Conservation (phyloP, 352 stramenopile species). For the Phytophthora foliorum region DNA sequence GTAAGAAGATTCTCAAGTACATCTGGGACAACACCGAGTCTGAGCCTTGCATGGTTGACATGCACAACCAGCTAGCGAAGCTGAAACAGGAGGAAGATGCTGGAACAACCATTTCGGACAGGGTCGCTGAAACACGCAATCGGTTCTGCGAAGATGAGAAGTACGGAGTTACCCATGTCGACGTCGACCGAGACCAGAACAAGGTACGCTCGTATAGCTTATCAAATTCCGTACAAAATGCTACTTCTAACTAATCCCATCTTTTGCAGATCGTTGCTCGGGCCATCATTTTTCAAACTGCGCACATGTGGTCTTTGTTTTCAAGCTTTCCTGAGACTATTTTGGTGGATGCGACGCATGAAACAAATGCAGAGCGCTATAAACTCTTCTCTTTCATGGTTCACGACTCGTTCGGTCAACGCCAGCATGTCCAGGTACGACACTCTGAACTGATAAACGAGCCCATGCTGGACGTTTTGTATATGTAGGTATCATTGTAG, state of each 20-base stretch:
- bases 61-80: slow-evolving; percentile 4
- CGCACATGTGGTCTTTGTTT: too few relatives aligned
- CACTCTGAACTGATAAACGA: neutral
- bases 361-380: neutral
- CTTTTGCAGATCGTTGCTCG: neutral
- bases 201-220: too few relatives aligned
- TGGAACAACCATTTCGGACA: neutral
- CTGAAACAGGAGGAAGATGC: neutral
- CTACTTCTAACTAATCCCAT: too few relatives aligned
- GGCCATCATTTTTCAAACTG: too few relatives aligned
- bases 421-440: neutral
- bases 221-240: too few relatives aligned
- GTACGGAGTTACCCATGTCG: neutral
- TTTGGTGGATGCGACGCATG: neutral
- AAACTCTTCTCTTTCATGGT: neutral
- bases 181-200: too few relatives aligned
- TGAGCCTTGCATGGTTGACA: neutral
- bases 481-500: too few relatives aligned
- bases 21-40: neutral
- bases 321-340: too few relatives aligned
- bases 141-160: neutral
- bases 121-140: neutral
- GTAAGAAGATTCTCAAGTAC: neutral
- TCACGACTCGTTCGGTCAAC: neutral
- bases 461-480: too few relatives aligned